phyloP scores from a whole-genome alignment of 2,329 filamentous ascomycete species.

The Phialophora tarda region DNA sequence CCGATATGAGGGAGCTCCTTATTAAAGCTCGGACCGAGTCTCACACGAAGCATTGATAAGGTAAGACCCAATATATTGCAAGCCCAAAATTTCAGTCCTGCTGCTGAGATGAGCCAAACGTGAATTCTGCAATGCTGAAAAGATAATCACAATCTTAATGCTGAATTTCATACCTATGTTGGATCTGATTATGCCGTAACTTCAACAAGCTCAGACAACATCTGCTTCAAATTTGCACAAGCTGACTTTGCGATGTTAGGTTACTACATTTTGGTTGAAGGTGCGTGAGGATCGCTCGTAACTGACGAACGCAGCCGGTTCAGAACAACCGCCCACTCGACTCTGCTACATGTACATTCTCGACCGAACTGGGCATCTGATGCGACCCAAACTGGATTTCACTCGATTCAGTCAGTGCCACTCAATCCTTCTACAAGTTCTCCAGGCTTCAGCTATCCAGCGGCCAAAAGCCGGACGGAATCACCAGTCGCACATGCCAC shows the following conservation, averaged over 20 bases:
- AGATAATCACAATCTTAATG: conserved; percentile 25
- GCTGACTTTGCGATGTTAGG: neutral
- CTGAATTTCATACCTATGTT: conserved; percentile 29
- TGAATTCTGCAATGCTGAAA: conserved; percentile 39
- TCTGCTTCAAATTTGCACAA: neutral
- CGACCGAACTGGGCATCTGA: neutral
- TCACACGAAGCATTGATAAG: neutral
- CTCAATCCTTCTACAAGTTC: neutral
- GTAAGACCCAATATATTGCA: neutral
- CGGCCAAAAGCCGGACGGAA: neutral
- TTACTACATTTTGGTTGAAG: neutral
- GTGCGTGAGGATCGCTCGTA: neutral
- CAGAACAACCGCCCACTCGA: neutral
- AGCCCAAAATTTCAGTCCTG: neutral
- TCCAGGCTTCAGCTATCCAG: neutral
- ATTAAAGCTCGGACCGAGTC: neutral
- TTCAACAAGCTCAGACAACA: neutral
- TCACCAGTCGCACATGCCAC: neutral
- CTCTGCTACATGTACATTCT: neutral
- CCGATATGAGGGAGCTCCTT: neutral
- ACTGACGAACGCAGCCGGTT: neutral
- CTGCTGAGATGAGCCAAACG: conserved; percentile 29
- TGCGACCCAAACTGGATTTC: neutral
- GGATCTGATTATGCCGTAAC: conserved; percentile 22
- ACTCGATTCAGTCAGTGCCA: neutral